Percentiles rank a stretch among this genome's conserved stretches.
These are phyloP conservation scores for Claviceps sorghi DNA, from an alignment of 2,329 filamentous ascomycete species.

Conservation along the genomic window DNA sequence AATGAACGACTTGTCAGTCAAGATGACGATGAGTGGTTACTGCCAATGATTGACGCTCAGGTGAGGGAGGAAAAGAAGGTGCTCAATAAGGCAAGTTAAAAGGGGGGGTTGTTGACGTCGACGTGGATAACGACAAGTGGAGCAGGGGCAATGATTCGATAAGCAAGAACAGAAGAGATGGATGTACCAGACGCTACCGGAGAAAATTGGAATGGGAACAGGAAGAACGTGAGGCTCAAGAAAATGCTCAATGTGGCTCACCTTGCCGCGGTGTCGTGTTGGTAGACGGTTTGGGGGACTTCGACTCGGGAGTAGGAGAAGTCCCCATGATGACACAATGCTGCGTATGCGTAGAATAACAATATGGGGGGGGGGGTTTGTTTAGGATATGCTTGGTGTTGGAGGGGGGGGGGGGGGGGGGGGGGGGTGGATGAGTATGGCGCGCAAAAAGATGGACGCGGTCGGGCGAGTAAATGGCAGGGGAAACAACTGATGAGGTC, in stretches of 20 bases:
- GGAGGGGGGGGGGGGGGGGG: constrained; percentile 11
- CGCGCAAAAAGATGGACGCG: constrained; percentile 12
- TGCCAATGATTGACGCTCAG: neutral
- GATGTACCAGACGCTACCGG: neutral
- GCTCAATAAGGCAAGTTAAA: neutral
- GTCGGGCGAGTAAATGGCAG: constrained; percentile 8
- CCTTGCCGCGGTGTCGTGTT: constrained; percentile 29
- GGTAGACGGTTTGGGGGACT: constrained; percentile 33
- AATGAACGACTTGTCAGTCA: constrained; percentile 10
- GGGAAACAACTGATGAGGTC: constrained; percentile 23
- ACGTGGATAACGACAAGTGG: constrained; percentile 2
- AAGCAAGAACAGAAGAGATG: neutral
- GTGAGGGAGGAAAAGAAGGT: neutral
- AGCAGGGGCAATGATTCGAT: neutral
- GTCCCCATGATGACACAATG: constrained; percentile 36
- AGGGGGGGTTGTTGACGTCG: neutral
- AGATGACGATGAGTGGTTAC: neutral
- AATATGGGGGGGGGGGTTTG: neutral
- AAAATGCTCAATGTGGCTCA: constrained; percentile 19
- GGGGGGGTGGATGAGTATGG: constrained; percentile 14
- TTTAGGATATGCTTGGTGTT: constrained; percentile 10
- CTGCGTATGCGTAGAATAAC: constrained; percentile 28
- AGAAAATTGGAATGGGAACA: neutral
- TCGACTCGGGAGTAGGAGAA: constrained; percentile 28
- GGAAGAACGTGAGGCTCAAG: constrained; percentile 4